phyloP scores from a whole-genome alignment of 2,329 filamentous ascomycete genomes.

The Aspergillus ochraceoroseus region DNA sequence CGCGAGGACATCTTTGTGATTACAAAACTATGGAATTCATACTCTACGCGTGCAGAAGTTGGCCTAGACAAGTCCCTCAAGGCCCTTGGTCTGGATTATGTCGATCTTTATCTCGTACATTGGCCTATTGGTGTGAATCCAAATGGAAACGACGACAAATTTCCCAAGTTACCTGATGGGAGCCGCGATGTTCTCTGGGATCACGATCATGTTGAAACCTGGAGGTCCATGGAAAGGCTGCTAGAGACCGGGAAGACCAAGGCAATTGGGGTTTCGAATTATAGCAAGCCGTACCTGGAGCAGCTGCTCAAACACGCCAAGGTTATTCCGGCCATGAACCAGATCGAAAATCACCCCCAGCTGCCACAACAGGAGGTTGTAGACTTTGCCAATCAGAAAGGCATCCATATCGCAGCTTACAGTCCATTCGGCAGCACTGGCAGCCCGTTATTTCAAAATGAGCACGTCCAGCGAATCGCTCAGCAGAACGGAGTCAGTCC shows the following conservation, averaged over 20 bases:
- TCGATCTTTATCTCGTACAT: constrained; percentile 78
- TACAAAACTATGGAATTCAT: constrained; percentile 81
- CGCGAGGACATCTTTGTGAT: constrained; percentile 77
- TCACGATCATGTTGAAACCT: constrained; percentile 70
- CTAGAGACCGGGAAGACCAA: constrained; percentile 51
- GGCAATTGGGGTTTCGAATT: constrained; percentile 59
- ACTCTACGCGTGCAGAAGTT: constrained; percentile 64
- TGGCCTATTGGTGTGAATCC: constrained; percentile 78
- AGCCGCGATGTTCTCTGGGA: constrained; percentile 64
- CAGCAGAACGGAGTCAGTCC: constrained; percentile 39
- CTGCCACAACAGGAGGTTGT: constrained; percentile 53
- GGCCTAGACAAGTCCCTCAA: constrained; percentile 68
- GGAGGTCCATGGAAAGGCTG: constrained; percentile 65
- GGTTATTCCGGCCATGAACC: constrained; percentile 65
- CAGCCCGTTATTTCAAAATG: constrained; percentile 41
- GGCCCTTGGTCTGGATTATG: constrained; percentile 69
- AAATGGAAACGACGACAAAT: constrained; percentile 41
- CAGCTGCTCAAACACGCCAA: constrained; percentile 55
- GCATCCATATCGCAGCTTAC: constrained; percentile 53
- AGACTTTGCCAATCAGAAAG: constrained; percentile 48
- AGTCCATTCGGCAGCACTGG: constrained; percentile 43
- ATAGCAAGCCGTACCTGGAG: constrained; percentile 51
- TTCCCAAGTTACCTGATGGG: constrained; percentile 70
- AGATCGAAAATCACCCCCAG: constrained; percentile 77
- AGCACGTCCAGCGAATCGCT: constrained; percentile 41